Conservation (phyloP, 192 early-diverging fungal species). For the Gaertneriomyces semiglobifer region DNA sequence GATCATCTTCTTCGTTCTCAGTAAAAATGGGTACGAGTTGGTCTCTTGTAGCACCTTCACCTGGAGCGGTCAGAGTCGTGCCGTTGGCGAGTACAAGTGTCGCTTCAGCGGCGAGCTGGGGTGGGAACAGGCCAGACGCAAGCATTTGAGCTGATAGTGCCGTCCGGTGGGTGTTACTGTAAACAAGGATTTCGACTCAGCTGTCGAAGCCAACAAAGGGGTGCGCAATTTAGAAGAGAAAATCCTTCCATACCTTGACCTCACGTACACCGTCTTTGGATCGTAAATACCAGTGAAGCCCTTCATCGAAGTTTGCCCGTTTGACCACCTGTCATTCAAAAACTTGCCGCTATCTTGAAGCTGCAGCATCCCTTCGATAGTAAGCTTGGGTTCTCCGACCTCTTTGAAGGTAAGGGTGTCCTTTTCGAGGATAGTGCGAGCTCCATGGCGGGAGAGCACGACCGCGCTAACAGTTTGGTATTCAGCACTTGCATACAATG, state of each 20-base stretch:
- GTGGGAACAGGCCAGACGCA: not conserved
- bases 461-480: not conserved
- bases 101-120: not conserved
- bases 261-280: not conserved
- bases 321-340: slow-evolving; percentile 10
- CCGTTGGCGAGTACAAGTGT: slow-evolving; percentile 16
- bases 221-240: not conserved
- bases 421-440: slow-evolving; percentile 24
- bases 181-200: too few relatives aligned
- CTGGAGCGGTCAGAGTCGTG: slow-evolving; percentile 4
- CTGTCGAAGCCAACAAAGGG: too few relatives aligned
- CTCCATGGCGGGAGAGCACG: slow-evolving; percentile 24
- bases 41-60: not conserved
- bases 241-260: slow-evolving; percentile 3
- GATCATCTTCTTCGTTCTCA: slow-evolving; percentile 20
- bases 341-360: slow-evolving; percentile 11
- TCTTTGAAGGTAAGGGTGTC: slow-evolving; percentile 15
- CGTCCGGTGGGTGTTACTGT: slow-evolving; percentile 13
- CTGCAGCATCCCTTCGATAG: slow-evolving; percentile 18
- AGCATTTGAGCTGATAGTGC: not conserved
- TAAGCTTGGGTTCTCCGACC: slow-evolving; percentile 19
- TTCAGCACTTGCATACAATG: too few relatives aligned
- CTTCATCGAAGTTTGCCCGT: not conserved
- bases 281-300: slow-evolving; percentile 3
- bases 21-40: slow-evolving; percentile 19